These are phyloP conservation scores for Rhodotorula sphaerocarpa DNA, from an alignment of 768 basidiomycete genomes.

Conservation along the genomic window DNA sequence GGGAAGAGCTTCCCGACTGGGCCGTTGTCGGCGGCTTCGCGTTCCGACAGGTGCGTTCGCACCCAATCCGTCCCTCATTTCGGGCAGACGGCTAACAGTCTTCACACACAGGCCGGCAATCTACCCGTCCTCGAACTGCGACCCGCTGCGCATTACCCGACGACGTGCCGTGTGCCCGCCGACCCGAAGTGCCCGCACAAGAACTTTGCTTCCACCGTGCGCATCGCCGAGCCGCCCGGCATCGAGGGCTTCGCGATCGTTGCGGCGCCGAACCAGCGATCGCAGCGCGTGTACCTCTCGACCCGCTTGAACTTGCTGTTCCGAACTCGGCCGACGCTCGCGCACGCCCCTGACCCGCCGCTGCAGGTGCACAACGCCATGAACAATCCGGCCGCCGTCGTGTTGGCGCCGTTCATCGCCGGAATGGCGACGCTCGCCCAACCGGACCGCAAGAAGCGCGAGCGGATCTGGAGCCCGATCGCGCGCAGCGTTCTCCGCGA, in stretches of 20 bases:
- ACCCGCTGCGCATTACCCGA: constrained; percentile 61
- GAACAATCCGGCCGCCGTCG: constrained; percentile 33
- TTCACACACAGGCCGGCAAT: constrained; percentile 1
- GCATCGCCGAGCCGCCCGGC: constrained; percentile 63
- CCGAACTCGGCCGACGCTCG: constrained; percentile 50
- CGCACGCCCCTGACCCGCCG: constrained; percentile 60
- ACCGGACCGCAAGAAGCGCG: constrained; percentile 12
- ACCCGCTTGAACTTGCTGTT: constrained; percentile 69
- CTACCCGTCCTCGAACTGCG: constrained; percentile 58
- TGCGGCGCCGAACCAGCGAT: constrained; percentile 54
- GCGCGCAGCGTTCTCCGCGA: background rate
- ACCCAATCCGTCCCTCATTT: too few species aligned
- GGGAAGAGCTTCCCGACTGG: constrained; percentile 52
- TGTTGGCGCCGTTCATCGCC: constrained; percentile 21
- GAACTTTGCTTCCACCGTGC: constrained; percentile 46
- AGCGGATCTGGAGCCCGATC: constrained; percentile 3
- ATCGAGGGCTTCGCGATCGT: constrained; percentile 75
- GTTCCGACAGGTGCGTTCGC: constrained; percentile 16
- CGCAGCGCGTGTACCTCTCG: constrained; percentile 54
- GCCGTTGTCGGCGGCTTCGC: constrained; percentile 15
- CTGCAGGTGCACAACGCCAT: constrained; percentile 41
- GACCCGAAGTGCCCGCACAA: constrained; percentile 18
- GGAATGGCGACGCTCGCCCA: constrained; percentile 17
- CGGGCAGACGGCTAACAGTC: too few species aligned
- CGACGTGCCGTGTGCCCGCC: constrained; percentile 39